Conservation (phyloP, 2,329 filamentous ascomycete species). For the Xylaria multiplex region DNA sequence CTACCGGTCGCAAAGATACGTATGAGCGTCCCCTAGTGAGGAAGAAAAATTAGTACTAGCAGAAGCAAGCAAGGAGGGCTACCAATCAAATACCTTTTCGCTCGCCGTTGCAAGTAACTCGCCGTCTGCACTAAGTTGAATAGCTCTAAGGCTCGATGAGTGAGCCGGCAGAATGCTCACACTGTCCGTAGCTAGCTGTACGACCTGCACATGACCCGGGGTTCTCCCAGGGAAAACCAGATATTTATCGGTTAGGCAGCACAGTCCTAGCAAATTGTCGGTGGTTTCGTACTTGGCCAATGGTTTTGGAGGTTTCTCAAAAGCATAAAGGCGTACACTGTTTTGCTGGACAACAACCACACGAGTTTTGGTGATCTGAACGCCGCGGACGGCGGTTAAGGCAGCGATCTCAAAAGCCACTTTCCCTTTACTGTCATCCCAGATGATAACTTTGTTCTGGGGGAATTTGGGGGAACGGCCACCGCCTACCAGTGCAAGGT, state of each 20-base stretch:
- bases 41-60: constrained; percentile 36
- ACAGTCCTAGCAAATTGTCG: constrained; percentile 83
- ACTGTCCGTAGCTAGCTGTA: constrained; percentile 79
- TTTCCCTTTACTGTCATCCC: constrained; percentile 85
- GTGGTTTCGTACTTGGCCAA: constrained; percentile 84
- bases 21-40: constrained; percentile 80
- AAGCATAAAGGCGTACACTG: constrained; percentile 82
- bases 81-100: constrained; percentile 66
- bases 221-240: constrained; percentile 90
- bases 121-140: constrained; percentile 83
- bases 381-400: constrained; percentile 80
- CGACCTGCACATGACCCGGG: constrained; percentile 86
- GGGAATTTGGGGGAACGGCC: constrained; percentile 86
- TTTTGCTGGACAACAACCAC: constrained; percentile 85
- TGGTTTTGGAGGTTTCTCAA: constrained; percentile 76
- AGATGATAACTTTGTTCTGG: constrained; percentile 91
- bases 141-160: constrained; percentile 77
- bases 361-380: constrained; percentile 78
- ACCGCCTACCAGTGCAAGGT: constrained; percentile 88
- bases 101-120: constrained; percentile 88
- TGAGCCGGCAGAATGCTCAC: constrained; percentile 96
- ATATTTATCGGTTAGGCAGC: constrained; percentile 76
- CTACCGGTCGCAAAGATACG: constrained; percentile 84
- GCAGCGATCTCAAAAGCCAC: constrained; percentile 81
- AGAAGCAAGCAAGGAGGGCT: constrained; percentile 19